Percentiles rank a stretch among this genome's conserved stretches.
These are phyloP conservation scores for Metarhizium humberi DNA, from an alignment of 2,329 filamentous ascomycete species.

Conservation along the genomic window DNA sequence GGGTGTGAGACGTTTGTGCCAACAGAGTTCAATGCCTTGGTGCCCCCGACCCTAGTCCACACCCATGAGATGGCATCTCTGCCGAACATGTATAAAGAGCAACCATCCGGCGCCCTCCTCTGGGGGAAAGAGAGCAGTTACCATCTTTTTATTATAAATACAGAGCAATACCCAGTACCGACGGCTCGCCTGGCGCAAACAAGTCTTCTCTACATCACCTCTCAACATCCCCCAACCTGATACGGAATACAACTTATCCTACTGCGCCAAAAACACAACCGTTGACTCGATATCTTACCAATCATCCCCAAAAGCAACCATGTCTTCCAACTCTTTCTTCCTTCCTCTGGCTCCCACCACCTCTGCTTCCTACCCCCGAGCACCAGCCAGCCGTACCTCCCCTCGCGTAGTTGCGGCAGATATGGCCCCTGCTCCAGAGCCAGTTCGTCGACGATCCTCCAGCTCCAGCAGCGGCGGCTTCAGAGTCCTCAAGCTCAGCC, in stretches of 20 bases:
- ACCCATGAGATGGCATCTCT: neutral
- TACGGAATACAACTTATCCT: neutral
- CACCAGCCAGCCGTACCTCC: conserved; percentile 19
- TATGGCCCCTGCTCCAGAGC: conserved; percentile 12
- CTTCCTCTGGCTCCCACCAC: conserved; percentile 50
- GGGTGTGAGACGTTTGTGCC: neutral
- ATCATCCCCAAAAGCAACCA: neutral
- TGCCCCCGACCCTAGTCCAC: neutral
- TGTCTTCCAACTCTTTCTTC: conserved; percentile 26
- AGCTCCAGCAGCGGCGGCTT: conserved; percentile 31
- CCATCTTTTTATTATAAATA: neutral
- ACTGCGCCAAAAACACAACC: neutral
- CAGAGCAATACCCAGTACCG: neutral
- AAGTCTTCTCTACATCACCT: neutral
- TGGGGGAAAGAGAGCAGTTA: neutral
- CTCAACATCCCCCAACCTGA: neutral
- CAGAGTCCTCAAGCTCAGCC: conserved; percentile 54
- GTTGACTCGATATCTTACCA: neutral
- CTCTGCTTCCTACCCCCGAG: conserved; percentile 45
- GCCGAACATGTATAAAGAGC: neutral
- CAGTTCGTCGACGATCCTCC: conserved; percentile 39
- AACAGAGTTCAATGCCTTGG: neutral
- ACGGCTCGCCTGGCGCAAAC: neutral
- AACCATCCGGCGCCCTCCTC: neutral
- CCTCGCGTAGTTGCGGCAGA: conserved; percentile 11